Base-by-base conservation (phyloP, 148 eudicot species). In the Camellia sinensis region DNA sequence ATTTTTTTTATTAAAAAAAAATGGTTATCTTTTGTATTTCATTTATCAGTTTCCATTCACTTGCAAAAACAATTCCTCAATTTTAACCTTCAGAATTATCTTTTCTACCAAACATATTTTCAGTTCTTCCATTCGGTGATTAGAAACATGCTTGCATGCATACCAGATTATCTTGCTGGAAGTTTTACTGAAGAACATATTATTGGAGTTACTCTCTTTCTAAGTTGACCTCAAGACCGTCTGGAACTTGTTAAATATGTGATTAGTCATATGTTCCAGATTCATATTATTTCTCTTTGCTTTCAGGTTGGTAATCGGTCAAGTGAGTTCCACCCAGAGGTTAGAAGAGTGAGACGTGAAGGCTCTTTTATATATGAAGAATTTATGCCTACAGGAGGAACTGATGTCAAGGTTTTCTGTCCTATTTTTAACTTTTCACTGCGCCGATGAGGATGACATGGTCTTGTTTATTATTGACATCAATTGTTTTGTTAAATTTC, bases 341-440 rank as follows among this genome's bases (percentile, higher is more conserved):
- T 97, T 65, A 89, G 99, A 94, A 88, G 93, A 80, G 99, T 97
- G 82, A 97, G 99, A 80, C 99, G 99, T 78, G 98, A 94, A 87
- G 97, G 99, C 67, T 97, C 99, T 54, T 97, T 94, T 80, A 90
- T 97, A 81, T 97, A 97, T 48, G 99, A 97, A 84, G 98, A 94
- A 84, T 97, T 97, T 84, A 92, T 97, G 98, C 95, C 98, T 43
- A 97, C 99, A 52, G 99, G 99, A 54, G 99, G 99, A 73, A 97
- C 98, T 67, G 99, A 97, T 84, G 99, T 97, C 53, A 97, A 97
- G 99, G 99, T 97, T 73, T 59, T 62, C 77, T 78, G 41, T 22
- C 65, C 15, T 78, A 57, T 76, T 29, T 29, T 29, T 29, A 29
- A 29, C 37, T 29, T 29, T 29, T 29, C 37, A 29, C 37, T 29